Percentiles rank a stretch among this genome's conserved stretches.
Conservation (phyloP, 768 basidiomycete species). For the Termitomyces titanicus region DNA sequence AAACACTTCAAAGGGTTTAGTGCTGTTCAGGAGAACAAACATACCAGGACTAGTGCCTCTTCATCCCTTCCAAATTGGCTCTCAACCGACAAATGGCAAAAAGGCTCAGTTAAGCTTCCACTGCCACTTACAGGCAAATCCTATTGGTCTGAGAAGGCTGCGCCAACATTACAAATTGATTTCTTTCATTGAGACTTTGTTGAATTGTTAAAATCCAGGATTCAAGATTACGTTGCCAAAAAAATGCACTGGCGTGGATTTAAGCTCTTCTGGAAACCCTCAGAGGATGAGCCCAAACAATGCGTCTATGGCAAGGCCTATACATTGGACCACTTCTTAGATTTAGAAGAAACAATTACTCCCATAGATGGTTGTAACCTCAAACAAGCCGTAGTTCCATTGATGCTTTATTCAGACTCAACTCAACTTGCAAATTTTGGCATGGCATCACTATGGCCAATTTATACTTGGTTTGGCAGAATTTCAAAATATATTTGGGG, state of each 20-base stretch:
- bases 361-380: slow-evolving; percentile 8
- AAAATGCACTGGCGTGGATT: not conserved
- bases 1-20: no score
- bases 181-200: not conserved
- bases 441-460: slow-evolving; percentile 15
- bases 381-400: slow-evolving; percentile 19
- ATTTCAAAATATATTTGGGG: slow-evolving; percentile 16
- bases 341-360: not conserved
- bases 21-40: no score
- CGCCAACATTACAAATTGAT: no score
- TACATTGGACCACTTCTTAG: not conserved
- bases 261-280: not conserved
- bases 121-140: no score
- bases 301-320: not conserved
- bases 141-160: no score
- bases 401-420: slow-evolving; percentile 24
- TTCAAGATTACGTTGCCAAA: not conserved
- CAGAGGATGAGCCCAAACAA: not conserved
- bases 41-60: no score
- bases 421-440: slow-evolving; percentile 10
- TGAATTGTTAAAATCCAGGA: not conserved
- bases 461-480: slow-evolving; percentile 17
- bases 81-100: no score
- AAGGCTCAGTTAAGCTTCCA: no score
- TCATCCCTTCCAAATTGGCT: no score